Evolutionary conservation across 495 filamentous ascomycete genomes (phyloP), one percentile per base, ranked within the genome.

Genomic region (Elaphomyces granulatus): DNA sequence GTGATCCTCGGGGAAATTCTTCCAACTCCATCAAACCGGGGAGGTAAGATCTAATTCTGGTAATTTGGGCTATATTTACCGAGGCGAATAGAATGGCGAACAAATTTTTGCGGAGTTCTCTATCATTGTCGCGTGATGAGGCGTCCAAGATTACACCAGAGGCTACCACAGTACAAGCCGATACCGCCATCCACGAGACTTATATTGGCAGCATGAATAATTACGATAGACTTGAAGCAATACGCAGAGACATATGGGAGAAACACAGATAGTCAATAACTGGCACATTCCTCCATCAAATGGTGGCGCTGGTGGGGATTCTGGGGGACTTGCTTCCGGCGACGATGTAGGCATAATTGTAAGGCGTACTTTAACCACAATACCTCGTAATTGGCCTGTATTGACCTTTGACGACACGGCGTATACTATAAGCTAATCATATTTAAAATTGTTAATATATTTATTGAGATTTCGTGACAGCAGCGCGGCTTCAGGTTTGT

Each of bases 1-100:
- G 6, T 59, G 60, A 15, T 51, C 55, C 12, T 61, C 64, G 32
- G 61, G 64, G 38, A 59, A 64, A 32, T 51, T 28, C 12, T 12
- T 6, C 23, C 6, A 28, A 28, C 23, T 28, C 23, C 23, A 28
- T 12, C 23, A 28, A 28, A 28, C 12, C 23, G 12, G 12, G 6
- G 23, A 28, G 23, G 23, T 28, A 28, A 28, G 23, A 28, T 28
- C 6, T 28, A 6, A 12, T 28, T 28, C 12, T 12, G 23, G 23
- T 28, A 28, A 6, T 28, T 28, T 28, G 12, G 23, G 23, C 23
- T 28, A 28, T 28, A 28, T 28, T 28, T 6, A 28, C 23, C 12
- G 12, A 28, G 23, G 23, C 23, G 23, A 28, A 28, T 28, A 28
- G 23, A 28, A 28, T 28, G 23, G 23, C 23, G 12, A 6, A 6